A percentile compares a stretch with the other conserved stretches of the same genome.
Conservation (phyloP, 2,329 filamentous ascomycete genomes). For the Scedosporium apiospermum region DNA sequence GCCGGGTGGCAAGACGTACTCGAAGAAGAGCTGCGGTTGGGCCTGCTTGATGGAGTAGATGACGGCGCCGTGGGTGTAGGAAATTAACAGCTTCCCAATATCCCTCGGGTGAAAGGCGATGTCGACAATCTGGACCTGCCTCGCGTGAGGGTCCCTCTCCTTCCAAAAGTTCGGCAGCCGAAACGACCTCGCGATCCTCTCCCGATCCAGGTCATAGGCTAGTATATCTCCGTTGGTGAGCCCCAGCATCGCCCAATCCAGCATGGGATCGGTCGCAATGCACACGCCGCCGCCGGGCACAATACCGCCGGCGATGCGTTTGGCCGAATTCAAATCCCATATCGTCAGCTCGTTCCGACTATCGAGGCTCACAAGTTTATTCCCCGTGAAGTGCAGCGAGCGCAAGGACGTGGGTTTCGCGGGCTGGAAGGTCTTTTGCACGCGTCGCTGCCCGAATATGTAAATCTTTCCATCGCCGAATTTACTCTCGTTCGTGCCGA, state of each 20-base stretch:
- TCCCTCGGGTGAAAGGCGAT: constrained; percentile 84
- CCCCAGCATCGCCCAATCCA: constrained; percentile 89
- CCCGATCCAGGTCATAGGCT: constrained; percentile 87
- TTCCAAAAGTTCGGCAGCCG: constrained; percentile 82
- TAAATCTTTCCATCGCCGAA: constrained; percentile 85
- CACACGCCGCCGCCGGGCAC: constrained; percentile 68
- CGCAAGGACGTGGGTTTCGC: constrained; percentile 65
- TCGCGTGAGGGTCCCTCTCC: constrained; percentile 58
- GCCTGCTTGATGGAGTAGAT: constrained; percentile 95
- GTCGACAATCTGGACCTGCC: constrained; percentile 55
- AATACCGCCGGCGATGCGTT: constrained; percentile 58
- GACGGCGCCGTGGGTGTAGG: constrained; percentile 80
- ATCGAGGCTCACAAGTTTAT: constrained; percentile 78
- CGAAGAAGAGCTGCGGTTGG: constrained; percentile 64
- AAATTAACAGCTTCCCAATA: constrained; percentile 82
- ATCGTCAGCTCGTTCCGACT: constrained; percentile 76
- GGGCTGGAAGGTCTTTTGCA: constrained; percentile 65
- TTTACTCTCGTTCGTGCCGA: constrained; percentile 80
- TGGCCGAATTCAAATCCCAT: constrained; percentile 68
- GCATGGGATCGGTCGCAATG: constrained; percentile 73
- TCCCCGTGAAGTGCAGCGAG: constrained; percentile 72
- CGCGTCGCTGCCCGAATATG: constrained; percentile 72
- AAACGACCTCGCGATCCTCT: constrained; percentile 60
- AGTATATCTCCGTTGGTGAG: constrained; percentile 74
- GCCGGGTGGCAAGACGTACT: constrained; percentile 72